Evolutionary conservation across 768 basidiomycete species (phyloP).

Genomic region (Boletus rubropictus): DNA sequence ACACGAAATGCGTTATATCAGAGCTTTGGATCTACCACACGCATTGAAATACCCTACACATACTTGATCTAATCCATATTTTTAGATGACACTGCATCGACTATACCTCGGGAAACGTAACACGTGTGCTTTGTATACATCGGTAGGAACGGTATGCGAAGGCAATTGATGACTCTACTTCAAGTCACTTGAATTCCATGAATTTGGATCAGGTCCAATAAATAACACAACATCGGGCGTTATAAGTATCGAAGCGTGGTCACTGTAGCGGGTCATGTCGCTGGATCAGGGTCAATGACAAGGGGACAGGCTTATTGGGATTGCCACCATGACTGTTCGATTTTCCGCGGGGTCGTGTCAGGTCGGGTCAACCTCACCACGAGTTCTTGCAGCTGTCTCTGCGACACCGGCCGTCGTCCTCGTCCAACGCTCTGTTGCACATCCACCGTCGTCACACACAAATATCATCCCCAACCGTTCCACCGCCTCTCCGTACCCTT

Average conservation of each 20-base stretch:
- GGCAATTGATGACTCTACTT: too few species aligned
- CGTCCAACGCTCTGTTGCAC: neutral
- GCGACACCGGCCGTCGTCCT: neutral
- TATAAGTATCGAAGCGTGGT: neutral
- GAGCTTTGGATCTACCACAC: neutral
- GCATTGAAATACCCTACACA: slow-evolving; percentile 4
- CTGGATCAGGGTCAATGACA: neutral
- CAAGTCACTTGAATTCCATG: neutral
- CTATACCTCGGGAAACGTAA: neutral
- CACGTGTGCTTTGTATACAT: neutral
- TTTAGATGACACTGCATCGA: neutral
- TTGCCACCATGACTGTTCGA: neutral
- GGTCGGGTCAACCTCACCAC: neutral
- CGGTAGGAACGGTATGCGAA: too few species aligned
- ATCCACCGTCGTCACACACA: slow-evolving; percentile 1
- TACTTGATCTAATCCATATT: neutral
- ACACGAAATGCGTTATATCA: neutral
- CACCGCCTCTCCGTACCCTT: neutral
- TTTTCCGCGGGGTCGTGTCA: neutral
- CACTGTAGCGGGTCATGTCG: neutral
- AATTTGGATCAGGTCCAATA: neutral
- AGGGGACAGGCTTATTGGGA: neutral
- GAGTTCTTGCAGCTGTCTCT: neutral
- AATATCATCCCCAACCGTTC: neutral
- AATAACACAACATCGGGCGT: neutral